Conservation (phyloP, 1,284 basidiomycete species). For the Cystobasidium pallidum region DNA sequence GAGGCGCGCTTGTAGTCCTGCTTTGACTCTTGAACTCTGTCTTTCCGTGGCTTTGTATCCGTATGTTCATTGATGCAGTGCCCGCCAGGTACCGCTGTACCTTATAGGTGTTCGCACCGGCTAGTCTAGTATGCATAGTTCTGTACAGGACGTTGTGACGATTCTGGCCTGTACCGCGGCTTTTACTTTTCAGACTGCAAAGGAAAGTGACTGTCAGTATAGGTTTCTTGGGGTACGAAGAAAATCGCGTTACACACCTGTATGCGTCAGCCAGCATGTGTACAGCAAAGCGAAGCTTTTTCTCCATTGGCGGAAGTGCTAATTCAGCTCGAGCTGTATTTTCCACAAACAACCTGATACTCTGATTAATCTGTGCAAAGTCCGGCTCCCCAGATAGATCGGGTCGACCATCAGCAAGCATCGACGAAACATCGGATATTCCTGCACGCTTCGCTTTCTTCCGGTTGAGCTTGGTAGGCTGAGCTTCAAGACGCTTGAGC, state of each 20-base stretch:
- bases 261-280: conserved; percentile 78
- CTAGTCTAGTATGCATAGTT: conserved; percentile 23
- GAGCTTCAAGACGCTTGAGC: conserved; percentile 58
- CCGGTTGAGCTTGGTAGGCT: conserved; percentile 66
- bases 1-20: conserved; percentile 55
- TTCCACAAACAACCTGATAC: conserved; percentile 73
- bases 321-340: conserved; percentile 63
- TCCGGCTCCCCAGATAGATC: conserved; percentile 30
- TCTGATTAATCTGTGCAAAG: conserved; percentile 63
- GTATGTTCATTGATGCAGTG: conserved; percentile 23
- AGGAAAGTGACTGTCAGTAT: background rate
- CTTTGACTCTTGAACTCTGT: background rate
- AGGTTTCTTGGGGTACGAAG: too few relatives aligned
- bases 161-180: conserved; percentile 17
- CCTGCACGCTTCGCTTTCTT: conserved; percentile 59
- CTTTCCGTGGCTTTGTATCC: background rate
- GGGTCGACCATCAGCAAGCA: background rate
- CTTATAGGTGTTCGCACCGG: conserved; percentile 22
- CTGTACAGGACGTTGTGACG: conserved; percentile 40
- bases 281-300: conserved; percentile 68
- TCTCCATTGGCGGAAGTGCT: conserved; percentile 73
- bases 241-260: conserved; percentile 52
- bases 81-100: conserved; percentile 33
- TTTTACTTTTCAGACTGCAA: conserved; percentile 36
- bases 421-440: background rate